Evolutionary conservation across 2,329 filamentous ascomycete species (phyloP).

Genomic region (Colletotrichum noveboracense): DNA sequence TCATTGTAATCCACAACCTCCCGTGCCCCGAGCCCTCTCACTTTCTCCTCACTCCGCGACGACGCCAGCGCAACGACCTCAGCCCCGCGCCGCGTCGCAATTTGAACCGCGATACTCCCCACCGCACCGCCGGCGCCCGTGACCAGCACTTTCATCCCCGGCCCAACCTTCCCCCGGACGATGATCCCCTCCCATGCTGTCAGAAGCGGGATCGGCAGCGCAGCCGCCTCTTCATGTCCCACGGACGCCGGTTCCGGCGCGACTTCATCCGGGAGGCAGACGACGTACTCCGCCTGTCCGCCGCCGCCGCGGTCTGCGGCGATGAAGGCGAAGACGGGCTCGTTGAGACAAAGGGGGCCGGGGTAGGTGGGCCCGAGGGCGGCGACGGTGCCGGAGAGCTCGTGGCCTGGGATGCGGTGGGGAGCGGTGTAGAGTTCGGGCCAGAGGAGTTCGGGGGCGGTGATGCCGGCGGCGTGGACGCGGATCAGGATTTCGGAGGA

Average conservation of each 20-base stretch:
- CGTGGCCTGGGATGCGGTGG: slow-evolving; percentile 36
- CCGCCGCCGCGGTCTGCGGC: slow-evolving; percentile 23
- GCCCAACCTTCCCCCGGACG: not conserved
- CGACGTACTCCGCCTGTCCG: slow-evolving; percentile 34
- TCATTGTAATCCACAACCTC: slow-evolving; percentile 31
- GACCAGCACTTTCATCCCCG: slow-evolving; percentile 27
- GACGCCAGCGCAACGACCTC: slow-evolving; percentile 35
- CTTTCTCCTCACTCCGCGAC: not conserved
- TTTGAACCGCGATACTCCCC: slow-evolving; percentile 32
- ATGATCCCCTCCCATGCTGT: slow-evolving; percentile 27
- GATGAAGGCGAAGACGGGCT: slow-evolving; percentile 33
- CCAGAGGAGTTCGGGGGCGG: slow-evolving; percentile 38
- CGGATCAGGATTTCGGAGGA: slow-evolving; percentile 31
- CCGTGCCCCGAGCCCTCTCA: slow-evolving; percentile 27
- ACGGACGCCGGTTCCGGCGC: slow-evolving; percentile 26
- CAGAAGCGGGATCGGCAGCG: slow-evolving; percentile 34
- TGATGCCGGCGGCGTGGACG: slow-evolving; percentile 37
- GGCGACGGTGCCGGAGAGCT: slow-evolving; percentile 36
- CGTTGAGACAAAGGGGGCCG: slow-evolving; percentile 21
- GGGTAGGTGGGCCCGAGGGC: slow-evolving; percentile 28
- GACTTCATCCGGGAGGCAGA: slow-evolving; percentile 22
- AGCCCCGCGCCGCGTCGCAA: slow-evolving; percentile 26
- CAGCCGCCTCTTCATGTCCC: slow-evolving; percentile 30
- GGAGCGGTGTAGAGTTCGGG: slow-evolving; percentile 30
- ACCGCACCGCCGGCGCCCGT: slow-evolving; percentile 36